phyloP scores from a whole-genome alignment of 768 basidiomycete genomes.

The Leccinum disarticulatum region DNA sequence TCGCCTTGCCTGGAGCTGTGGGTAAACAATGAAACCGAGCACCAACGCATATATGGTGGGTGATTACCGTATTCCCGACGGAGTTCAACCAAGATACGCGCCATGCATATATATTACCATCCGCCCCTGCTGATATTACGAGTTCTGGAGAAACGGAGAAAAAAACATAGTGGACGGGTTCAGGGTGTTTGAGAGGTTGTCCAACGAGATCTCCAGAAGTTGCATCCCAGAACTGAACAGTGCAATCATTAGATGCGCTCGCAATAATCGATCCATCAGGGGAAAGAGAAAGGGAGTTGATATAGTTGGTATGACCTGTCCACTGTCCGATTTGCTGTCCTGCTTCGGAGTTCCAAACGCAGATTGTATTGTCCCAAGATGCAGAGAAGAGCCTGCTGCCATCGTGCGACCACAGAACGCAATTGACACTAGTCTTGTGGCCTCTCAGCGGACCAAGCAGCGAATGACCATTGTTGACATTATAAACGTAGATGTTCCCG shows the following conservation, averaged over 20 bases:
- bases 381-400: not conserved
- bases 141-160: too few species aligned
- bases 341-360: not conserved
- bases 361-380: not conserved
- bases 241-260: not conserved
- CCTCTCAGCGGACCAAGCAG: not conserved
- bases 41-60: too few species aligned
- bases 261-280: not conserved
- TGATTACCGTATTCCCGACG: too few species aligned
- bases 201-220: not conserved
- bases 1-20: too few species aligned
- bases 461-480: not conserved
- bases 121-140: too few species aligned
- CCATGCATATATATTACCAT: too few species aligned
- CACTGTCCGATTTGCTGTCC: not conserved
- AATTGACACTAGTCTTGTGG: rapidly evolving
- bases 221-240: not conserved
- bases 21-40: too few species aligned
- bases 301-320: too few species aligned
- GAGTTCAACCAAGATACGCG: too few species aligned
- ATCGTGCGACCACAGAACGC: not conserved
- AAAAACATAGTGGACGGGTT: not conserved
- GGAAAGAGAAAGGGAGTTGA: not conserved
- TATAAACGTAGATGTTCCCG: not conserved
- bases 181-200: not conserved